Evolutionary conservation across 2,329 filamentous ascomycete species (phyloP), one percentile per base, ranked within the genome.

Genomic region (Aspergillus japonicus): DNA sequence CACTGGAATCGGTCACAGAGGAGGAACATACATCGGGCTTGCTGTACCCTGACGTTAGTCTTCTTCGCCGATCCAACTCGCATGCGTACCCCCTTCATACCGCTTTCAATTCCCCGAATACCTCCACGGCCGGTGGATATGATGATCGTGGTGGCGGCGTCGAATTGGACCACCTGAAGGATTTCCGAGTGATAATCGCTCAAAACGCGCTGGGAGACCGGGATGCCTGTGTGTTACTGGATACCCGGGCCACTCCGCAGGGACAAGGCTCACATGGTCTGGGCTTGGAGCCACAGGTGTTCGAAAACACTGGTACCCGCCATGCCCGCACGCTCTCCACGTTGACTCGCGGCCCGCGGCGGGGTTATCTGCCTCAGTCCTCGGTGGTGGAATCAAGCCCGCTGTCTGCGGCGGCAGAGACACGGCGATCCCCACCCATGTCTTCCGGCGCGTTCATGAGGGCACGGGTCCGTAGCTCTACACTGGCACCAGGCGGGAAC

Each of bases 1-100:
- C 75, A 31, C 74, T 80, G 21, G 79, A 81, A 64, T 81, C 79
- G 24, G 77, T 80, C 24, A 81, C 78, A 1, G 79, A 81, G 62
- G 79, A 81, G 64, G 78, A 80, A 62, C 79, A 81, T 63, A 81
- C 79, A 5, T 78, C 78, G 50, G 76, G 77, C 44, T 73, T 81
- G 50, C 69, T 81, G 56, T 81, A 80, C 62, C 80, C 79, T 35
- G 78, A 80, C 67, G 73, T 74, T 47, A 78, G 71, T 59, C 69
- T 76, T 14, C 76, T 77, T 57, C 74, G 75, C 57, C 75, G 71
- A 39, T 78, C 77, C 48, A 72, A 75, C 65, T 73, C 69, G 51
- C 73, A 76, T 64, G 73, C 73, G n/a, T 77, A 74, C 61, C 75
- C 75, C 60, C 69, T 77, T 21, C 78, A 77, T 64, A 73, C 77